Percentiles rank a stretch among this genome's conserved stretches.
Conservation (phyloP, 768 basidiomycete species). For the Macrolepiota dolichaula region DNA sequence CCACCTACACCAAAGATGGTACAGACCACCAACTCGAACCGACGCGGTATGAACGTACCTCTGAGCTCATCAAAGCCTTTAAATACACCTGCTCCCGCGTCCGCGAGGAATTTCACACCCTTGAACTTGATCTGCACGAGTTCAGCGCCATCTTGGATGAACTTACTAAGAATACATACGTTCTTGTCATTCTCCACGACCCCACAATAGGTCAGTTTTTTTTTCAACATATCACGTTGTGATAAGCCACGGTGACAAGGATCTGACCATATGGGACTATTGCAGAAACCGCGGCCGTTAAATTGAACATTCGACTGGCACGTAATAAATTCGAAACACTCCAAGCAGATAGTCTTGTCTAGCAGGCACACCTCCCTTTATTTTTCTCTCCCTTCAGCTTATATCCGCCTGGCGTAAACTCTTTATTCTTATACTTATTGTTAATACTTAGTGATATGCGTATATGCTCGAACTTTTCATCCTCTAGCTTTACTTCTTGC, state of each 20-base stretch:
- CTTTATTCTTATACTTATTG: slow-evolving; percentile 11
- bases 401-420: not conserved
- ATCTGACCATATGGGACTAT: not conserved
- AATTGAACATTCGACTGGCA: slow-evolving; percentile 84
- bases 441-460: slow-evolving; percentile 7
- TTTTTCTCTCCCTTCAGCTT: not conserved
- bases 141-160: slow-evolving; percentile 91
- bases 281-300: slow-evolving; percentile 83
- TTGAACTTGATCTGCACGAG: slow-evolving; percentile 82
- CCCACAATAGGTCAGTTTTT: slow-evolving; percentile 72
- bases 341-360: slow-evolving; percentile 61
- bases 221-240: not conserved
- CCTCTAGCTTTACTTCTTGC: not conserved
- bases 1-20: slow-evolving; percentile 22
- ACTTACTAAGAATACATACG: slow-evolving; percentile 90
- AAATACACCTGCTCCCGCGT: slow-evolving; percentile 87
- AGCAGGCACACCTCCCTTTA: not conserved
- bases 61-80: slow-evolving; percentile 94
- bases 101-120: slow-evolving; percentile 79
- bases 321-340: slow-evolving; percentile 88
- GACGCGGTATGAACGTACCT: slow-evolving; percentile 82
- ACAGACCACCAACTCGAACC: slow-evolving; percentile 48
- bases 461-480: not conserved
- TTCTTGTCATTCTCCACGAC: slow-evolving; percentile 86
- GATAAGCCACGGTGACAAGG: no score